A percentile compares a stretch with the other conserved stretches of the same genome.
These are phyloP conservation scores for Aspergillus nomiae DNA, from an alignment of 2,329 filamentous ascomycete species.

Conservation along the genomic window DNA sequence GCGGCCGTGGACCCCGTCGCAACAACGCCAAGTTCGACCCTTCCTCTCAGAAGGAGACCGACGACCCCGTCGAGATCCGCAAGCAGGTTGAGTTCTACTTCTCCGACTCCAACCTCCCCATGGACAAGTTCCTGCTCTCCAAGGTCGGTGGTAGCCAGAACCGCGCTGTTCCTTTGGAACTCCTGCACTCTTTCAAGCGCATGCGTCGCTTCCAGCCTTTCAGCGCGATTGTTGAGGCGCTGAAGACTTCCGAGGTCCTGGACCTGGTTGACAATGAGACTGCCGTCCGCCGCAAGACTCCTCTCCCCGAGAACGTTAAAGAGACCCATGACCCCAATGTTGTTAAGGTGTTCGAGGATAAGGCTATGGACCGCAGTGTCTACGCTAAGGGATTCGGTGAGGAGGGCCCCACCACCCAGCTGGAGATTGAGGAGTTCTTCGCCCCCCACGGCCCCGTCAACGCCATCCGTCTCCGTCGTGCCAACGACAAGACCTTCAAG, in stretches of 20 bases:
- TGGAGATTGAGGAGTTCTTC: constrained; percentile 94
- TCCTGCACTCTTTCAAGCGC: constrained; percentile 85
- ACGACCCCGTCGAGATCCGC: constrained; percentile 78
- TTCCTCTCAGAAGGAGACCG: constrained; percentile 66
- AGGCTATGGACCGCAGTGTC: constrained; percentile 71
- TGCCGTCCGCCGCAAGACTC: constrained; percentile 72
- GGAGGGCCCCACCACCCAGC: constrained; percentile 80
- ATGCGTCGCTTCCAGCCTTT: constrained; percentile 95
- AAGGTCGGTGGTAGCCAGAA: constrained; percentile 77
- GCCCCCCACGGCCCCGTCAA: constrained; percentile 75
- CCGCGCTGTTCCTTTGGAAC: constrained; percentile 70
- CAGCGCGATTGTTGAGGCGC: constrained; percentile 76
- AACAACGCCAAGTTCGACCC: constrained; percentile 73
- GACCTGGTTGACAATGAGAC: constrained; percentile 74
- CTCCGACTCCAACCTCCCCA: constrained; percentile 83
- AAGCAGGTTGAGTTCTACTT: constrained; percentile 98
- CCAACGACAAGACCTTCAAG: constrained; percentile 77
- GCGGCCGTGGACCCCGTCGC: constrained; percentile 33
- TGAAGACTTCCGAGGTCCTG: constrained; percentile 74
- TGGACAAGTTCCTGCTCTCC: constrained; percentile 83
- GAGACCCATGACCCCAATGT: constrained; percentile 57
- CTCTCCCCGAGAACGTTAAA: constrained; percentile 59
- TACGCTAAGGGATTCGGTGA: constrained; percentile 95
- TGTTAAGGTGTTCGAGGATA: constrained; percentile 61
- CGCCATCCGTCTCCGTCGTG: constrained; percentile 82